phyloP scores from a whole-genome alignment of 1,284 basidiomycete species.

The Nidula niveotomentosa region DNA sequence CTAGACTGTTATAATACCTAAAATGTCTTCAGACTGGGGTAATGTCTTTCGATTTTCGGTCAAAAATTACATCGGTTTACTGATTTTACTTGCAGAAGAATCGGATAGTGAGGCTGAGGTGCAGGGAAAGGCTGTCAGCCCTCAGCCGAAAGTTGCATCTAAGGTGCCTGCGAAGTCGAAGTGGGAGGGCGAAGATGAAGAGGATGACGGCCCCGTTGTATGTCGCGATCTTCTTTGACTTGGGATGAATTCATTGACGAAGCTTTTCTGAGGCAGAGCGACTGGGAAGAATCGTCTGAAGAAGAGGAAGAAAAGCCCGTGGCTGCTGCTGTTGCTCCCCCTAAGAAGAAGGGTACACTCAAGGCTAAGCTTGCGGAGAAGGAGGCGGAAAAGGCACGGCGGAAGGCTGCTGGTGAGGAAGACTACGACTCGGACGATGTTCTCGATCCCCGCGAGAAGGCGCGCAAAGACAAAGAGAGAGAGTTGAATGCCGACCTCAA shows the following conservation, averaged over 20 bases:
- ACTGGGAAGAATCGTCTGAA: conserved; percentile 92
- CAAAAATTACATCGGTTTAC: background rate
- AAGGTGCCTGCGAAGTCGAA: conserved; percentile 52
- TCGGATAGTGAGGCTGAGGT: conserved; percentile 40
- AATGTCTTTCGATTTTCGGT: conserved; percentile 10
- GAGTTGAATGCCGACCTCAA: conserved; percentile 86
- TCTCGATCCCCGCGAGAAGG: conserved; percentile 79
- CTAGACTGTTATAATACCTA: background rate
- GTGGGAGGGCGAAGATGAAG: conserved; percentile 90
- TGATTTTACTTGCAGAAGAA: conserved; percentile 22
- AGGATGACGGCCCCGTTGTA: conserved; percentile 61
- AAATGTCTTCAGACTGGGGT: conserved; percentile 25
- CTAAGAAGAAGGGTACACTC: conserved; percentile 88
- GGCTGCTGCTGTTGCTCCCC: conserved; percentile 51
- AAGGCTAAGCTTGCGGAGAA: conserved; percentile 91
- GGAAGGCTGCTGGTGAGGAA: conserved; percentile 33
- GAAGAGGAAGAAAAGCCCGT: conserved; percentile 65
- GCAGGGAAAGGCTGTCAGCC: conserved; percentile 18
- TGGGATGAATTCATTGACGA: background rate
- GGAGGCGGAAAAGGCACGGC: conserved; percentile 65
- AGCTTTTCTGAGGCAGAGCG: conserved; percentile 56
- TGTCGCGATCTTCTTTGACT: conserved; percentile 17
- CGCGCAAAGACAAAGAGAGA: conserved; percentile 70
- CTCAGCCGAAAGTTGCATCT: conserved; percentile 30
- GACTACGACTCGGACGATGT: conserved; percentile 77